Evolutionary conservation across 2,329 filamentous ascomycete genomes (phyloP).

Genomic region (Paraphaeosphaeria sporulosa): DNA sequence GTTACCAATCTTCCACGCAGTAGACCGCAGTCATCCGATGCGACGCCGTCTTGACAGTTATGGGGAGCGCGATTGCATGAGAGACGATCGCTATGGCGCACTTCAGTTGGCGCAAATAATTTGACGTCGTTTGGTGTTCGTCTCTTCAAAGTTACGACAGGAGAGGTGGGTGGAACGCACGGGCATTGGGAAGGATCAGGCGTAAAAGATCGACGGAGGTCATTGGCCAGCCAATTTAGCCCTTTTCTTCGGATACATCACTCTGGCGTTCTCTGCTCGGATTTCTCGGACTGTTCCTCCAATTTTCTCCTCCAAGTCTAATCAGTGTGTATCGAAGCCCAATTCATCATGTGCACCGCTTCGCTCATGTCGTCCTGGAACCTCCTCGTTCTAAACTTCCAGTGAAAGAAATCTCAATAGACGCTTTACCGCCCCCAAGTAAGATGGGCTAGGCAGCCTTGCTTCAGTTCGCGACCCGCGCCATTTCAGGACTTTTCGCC

Average conservation of each 20-base stretch:
- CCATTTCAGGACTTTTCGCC: not conserved
- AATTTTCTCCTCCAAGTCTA: not conserved
- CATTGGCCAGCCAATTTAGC: constrained; percentile 5
- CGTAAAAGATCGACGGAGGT: not conserved
- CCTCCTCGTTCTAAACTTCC: not conserved
- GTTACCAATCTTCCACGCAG: not conserved
- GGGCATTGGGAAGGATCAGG: constrained; percentile 7
- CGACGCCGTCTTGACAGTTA: not conserved
- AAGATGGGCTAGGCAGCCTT: not conserved
- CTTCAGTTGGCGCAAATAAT: not conserved
- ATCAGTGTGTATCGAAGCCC: not conserved
- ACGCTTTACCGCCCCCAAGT: not conserved
- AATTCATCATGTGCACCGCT: not conserved
- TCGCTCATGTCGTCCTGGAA: not conserved
- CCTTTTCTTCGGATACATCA: not conserved
- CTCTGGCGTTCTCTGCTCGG: not conserved
- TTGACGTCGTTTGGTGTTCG: not conserved
- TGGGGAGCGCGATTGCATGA: not conserved
- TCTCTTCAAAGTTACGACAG: not conserved
- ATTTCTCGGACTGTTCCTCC: not conserved
- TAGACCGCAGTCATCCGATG: not conserved
- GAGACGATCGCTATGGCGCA: not conserved
- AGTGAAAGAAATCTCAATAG: not conserved
- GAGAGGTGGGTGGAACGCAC: not conserved
- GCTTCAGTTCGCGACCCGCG: not conserved